phyloP scores from a whole-genome alignment of 2,329 filamentous ascomycete species.

The Pyricularia pennisetigena region DNA sequence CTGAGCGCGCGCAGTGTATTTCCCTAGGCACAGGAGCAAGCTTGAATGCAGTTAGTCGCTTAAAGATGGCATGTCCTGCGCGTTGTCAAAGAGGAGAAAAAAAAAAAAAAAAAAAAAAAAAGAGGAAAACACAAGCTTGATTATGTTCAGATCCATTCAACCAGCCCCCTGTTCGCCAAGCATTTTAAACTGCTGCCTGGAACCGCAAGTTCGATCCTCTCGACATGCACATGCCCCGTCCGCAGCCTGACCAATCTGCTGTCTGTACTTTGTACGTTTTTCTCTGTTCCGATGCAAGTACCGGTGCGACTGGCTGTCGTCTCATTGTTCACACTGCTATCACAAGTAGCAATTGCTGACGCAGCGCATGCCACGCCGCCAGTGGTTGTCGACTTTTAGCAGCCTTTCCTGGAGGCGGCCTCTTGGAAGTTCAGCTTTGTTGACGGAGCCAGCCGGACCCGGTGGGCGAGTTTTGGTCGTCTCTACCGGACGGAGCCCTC shows the following conservation, averaged over 20 bases:
- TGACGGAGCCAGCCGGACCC: background rate
- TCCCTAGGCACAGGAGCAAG: no score
- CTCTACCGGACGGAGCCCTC: background rate
- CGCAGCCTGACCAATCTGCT: background rate
- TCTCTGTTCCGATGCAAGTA: background rate
- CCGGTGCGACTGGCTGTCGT: background rate
- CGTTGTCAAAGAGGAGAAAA: no score
- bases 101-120: no score
- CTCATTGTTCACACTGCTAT: no score
- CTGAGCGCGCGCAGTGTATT: no score
- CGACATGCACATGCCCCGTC: background rate
- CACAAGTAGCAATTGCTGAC: background rate
- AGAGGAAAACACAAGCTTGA: no score
- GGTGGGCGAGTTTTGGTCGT: background rate
- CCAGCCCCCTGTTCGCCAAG: background rate
- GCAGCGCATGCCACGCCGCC: background rate
- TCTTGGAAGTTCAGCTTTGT: background rate
- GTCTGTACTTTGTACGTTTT: no score
- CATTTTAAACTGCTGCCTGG: conserved; percentile 1
- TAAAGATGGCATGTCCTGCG: no score
- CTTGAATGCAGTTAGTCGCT: no score
- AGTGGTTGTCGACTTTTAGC: background rate
- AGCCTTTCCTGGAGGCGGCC: background rate
- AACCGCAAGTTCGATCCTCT: background rate
- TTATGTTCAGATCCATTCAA: background rate